Conservation (phyloP, 228 moss, liverwort and hornwort genomes). For the Sphagnum magellanicum region DNA sequence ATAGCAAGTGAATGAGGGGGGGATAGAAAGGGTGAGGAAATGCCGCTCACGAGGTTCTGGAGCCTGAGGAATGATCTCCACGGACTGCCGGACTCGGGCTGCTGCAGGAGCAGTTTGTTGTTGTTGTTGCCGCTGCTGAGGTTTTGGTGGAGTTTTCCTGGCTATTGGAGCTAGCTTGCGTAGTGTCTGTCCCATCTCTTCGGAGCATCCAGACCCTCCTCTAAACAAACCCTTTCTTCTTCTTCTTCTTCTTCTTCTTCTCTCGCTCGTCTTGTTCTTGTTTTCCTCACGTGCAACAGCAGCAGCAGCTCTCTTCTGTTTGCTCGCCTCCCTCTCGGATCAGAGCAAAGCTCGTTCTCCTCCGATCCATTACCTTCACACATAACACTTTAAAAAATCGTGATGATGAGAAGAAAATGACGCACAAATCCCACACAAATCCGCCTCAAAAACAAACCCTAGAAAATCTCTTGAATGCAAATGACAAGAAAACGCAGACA, state of each 20-base stretch:
- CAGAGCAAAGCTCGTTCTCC: neutral
- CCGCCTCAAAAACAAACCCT: too few species aligned
- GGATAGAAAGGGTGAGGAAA: neutral
- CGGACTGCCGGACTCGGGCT: constrained; percentile 34
- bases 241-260: neutral
- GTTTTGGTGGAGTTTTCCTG: constrained; percentile 1
- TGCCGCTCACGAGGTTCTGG: constrained; percentile 62
- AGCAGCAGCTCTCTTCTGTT: neutral
- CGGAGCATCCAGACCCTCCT: neutral
- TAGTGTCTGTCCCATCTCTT: constrained; percentile 60
- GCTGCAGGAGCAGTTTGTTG: constrained; percentile 2
- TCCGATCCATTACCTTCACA: neutral
- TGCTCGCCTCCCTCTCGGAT: neutral
- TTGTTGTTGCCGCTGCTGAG: constrained; percentile 9
- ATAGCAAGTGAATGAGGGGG: neutral
- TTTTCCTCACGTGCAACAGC: neutral
- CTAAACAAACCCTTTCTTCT: neutral
- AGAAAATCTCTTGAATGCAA: too few species aligned
- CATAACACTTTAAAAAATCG: neutral
- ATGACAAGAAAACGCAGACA: too few species aligned
- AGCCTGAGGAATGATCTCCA: constrained; percentile 51
- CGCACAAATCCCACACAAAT: too few species aligned
- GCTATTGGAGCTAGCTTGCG: constrained; percentile 38
- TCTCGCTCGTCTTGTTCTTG: neutral
- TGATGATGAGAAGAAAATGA: too few species aligned